Base-by-base conservation (phyloP, 495 filamentous ascomycete genomes). In the Aspergillus hancockii region DNA sequence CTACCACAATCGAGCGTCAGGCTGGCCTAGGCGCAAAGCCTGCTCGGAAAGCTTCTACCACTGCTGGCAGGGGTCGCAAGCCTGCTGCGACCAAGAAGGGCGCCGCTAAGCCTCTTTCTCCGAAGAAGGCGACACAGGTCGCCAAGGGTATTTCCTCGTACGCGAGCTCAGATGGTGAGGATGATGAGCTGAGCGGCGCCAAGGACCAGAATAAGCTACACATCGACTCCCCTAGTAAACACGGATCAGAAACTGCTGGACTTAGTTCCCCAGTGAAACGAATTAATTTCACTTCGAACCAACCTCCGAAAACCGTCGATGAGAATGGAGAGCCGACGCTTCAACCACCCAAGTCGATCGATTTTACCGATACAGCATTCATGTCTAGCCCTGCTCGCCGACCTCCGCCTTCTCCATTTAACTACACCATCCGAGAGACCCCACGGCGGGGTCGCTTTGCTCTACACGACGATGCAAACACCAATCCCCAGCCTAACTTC, bases 71-170 rank as follows among this genome's bases (percentile, higher is more conserved):
- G 23, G 77, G 74, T 22, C 73, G 76, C n/a, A 77, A 77, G 55
- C 64, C 73, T 34, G 70, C 72, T 14, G 59, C 69, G 34, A 56
- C 67, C 6, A 73, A 75, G 50, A 73, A 76, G 40, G 64, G 51
- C 38, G 58, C 55, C 0, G 34, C 62, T 19, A 70, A 79, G 53
- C 81, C 81, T 25, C 63, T 85, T n/a, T 83, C 82, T 8, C 82
- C 82, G 7, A 84, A 85, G 69, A 85, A 83, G 63, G 70, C 74
- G 30, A 81, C 71, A 43, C 82, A 84, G 56, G 71, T 83, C 28
- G 75, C 79, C 23, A 82, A 81, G 60, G 71, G 71, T 10, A 63
- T 76, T 9, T 71, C 75, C 8, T 66, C 72, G 1, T 80, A 76
- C 51, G 70, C 68, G 0, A 75, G 71, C 59, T 76, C 71, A 4